Evolutionary conservation across 2,329 filamentous ascomycete species (phyloP), one percentile per base, ranked within the genome.

Genomic region (Trichoderma guizhouense): DNA sequence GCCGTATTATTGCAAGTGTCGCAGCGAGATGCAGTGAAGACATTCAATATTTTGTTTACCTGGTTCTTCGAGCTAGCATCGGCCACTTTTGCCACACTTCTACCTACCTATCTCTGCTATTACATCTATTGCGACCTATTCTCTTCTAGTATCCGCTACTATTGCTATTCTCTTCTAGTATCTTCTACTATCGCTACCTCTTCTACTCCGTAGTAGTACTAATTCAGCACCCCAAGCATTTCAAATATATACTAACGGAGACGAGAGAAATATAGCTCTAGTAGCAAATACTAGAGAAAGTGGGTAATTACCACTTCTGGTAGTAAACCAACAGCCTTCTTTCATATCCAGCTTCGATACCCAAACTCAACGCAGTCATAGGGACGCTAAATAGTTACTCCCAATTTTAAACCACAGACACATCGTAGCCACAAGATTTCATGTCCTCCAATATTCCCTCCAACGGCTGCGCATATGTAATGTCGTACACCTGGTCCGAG

Each of bases 391-490:
- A 47, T 47, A 47, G 43, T 5, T 4, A 43, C 15, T 18, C 36
- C 15, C 39, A 9, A 12, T 21, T 21, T 28, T 18, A 65, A 28
- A 71, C 15, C 15, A 71, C 30, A 24, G 68, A 65, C 43, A 71
- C 68, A 15, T 71, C 60, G 57, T 57, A 71, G 30, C 60, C 47
- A 39, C 63, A 24, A 7, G 11, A 34, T 14, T 11, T 24, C 8
- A 71, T 65, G 39, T 71, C 68, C 28, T 1, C 47, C 9, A 65
- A 6, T 21, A 71, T 26, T 26, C 32, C 32, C n/a, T 71, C 69
- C 15, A 71, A 58, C 15, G 69, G 69, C 32, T 65, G 60, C 7
- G 61, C 69, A 47, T 71, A 71, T 9, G 69, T 71, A 34, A 71
- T 9, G 26, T 71, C 69, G 32, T 66, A 21, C 12, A n/a, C 18